phyloP scores from a whole-genome alignment of 78 protist species.

The Protostelium mycophagum region DNA sequence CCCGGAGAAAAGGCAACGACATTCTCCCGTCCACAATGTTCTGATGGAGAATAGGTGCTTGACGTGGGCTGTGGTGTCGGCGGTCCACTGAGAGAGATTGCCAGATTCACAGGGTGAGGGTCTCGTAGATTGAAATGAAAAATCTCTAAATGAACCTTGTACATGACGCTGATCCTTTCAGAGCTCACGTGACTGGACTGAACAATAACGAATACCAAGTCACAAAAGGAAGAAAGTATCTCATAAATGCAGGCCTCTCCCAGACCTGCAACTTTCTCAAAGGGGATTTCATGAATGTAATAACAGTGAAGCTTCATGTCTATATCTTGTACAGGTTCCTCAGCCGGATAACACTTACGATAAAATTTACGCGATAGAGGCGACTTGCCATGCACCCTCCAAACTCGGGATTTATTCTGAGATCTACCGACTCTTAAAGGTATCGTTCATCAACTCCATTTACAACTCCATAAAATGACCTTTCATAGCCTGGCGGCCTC shows the following conservation, averaged over 20 bases:
- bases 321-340: too few species aligned
- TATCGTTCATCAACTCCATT: conserved; percentile 8
- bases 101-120: conserved; percentile 84
- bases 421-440: conserved; percentile 81
- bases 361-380: conserved; percentile 80
- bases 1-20: conserved; percentile 60
- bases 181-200: conserved; percentile 77
- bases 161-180: too few species aligned
- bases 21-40: too few species aligned
- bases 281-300: conserved; percentile 83
- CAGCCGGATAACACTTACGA: conserved; percentile 73
- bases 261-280: conserved; percentile 25
- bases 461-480: neutral
- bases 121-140: too few species aligned
- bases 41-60: too few species aligned
- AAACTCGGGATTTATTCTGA: conserved; percentile 52
- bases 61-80: conserved; percentile 97
- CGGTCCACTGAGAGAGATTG: conserved; percentile 84
- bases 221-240: conserved; percentile 30
- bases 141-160: too few species aligned
- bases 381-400: conserved; percentile 90
- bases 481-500: conserved; percentile 78
- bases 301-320: too few species aligned
- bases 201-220: conserved; percentile 88
- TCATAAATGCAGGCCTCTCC: conserved; percentile 40